Evolutionary conservation across 495 filamentous ascomycete genomes (phyloP).

Genomic region (Pseudevernia furfuracea): DNA sequence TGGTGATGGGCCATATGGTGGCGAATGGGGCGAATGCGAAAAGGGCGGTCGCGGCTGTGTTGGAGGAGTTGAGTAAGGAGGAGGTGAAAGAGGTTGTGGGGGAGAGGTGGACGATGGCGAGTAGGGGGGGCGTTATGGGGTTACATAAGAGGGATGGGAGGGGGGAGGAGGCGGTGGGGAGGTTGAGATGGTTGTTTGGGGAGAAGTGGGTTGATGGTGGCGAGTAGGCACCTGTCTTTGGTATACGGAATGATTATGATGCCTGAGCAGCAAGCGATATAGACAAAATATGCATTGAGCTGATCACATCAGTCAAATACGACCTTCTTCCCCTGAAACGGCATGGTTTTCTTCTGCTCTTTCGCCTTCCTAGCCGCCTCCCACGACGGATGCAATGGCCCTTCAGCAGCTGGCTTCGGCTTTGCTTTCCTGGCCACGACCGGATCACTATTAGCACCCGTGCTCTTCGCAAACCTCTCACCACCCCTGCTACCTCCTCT

Average conservation of each 20-base stretch:
- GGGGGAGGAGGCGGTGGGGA: conserved; percentile 35
- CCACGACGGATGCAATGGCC: conserved; percentile 85
- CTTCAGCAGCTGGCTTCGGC: conserved; percentile 27
- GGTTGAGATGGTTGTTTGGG: conserved; percentile 29
- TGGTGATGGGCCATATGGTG: conserved; percentile 96
- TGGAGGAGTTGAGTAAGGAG: conserved; percentile 72
- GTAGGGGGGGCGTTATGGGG: conserved; percentile 44
- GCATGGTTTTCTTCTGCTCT: conserved; percentile 53
- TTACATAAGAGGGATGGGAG: conserved; percentile 35
- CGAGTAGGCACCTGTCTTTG: too few species aligned
- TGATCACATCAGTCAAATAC: conserved; percentile 62
- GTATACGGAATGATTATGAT: not conserved
- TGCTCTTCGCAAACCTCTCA: conserved; percentile 3
- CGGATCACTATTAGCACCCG: conserved; percentile 25
- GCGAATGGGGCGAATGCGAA: conserved; percentile 83
- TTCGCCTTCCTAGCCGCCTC: conserved; percentile 82
- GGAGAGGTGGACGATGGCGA: conserved; percentile 61
- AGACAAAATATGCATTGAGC: not conserved
- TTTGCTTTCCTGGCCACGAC: conserved; percentile 10
- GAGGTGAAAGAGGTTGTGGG: conserved; percentile 63
- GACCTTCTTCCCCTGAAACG: conserved; percentile 83
- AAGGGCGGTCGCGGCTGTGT: conserved; percentile 72
- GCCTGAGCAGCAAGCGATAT: not conserved
- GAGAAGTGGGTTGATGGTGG: conserved; percentile 20
- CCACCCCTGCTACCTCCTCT: conserved; percentile 9